phyloP scores from a whole-genome alignment of 371 early-diverging fungal species.

The Mortierella polycephala region DNA sequence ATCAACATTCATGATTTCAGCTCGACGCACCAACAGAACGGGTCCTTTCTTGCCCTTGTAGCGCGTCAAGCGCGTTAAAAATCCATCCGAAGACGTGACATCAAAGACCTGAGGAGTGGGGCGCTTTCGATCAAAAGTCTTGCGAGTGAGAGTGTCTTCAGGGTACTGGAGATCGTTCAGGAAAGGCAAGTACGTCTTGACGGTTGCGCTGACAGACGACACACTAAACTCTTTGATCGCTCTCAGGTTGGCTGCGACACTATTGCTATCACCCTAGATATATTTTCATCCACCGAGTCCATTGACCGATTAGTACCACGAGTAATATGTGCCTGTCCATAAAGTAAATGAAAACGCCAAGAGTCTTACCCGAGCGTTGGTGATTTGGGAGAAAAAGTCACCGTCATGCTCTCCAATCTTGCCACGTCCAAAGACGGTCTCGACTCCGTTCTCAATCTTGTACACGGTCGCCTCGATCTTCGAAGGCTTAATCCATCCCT shows the following conservation, averaged over 20 bases:
- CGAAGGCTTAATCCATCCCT: slow-evolving; percentile 55
- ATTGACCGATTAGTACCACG: not conserved
- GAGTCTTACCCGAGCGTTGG: slow-evolving; percentile 29
- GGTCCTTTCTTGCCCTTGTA: slow-evolving; percentile 55
- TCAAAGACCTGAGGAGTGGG: slow-evolving; percentile 34
- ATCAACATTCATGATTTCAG: not conserved
- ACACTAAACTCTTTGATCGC: slow-evolving; percentile 43
- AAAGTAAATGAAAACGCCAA: not conserved
- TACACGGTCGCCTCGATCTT: slow-evolving; percentile 49
- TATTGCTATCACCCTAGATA: slow-evolving; percentile 35
- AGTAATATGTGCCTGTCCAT: not conserved
- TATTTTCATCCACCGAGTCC: too few species aligned
- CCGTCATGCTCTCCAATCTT: slow-evolving; percentile 47
- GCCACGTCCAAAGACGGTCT: slow-evolving; percentile 49
- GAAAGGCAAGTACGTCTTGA: slow-evolving; percentile 46
- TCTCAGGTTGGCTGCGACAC: slow-evolving; percentile 28
- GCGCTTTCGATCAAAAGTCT: slow-evolving; percentile 41
- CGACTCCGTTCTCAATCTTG: slow-evolving; percentile 38
- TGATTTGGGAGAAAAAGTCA: slow-evolving; percentile 48
- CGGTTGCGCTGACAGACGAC: slow-evolving; percentile 24
- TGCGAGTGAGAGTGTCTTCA: slow-evolving; percentile 39
- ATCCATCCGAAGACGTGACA: slow-evolving; percentile 41
- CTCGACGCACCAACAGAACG: slow-evolving; percentile 51
- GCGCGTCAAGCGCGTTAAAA: slow-evolving; percentile 44
- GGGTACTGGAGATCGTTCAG: slow-evolving; percentile 49